Evolutionary conservation across 2,329 filamentous ascomycete species (phyloP).

Genomic region (Kalmusia sp.): DNA sequence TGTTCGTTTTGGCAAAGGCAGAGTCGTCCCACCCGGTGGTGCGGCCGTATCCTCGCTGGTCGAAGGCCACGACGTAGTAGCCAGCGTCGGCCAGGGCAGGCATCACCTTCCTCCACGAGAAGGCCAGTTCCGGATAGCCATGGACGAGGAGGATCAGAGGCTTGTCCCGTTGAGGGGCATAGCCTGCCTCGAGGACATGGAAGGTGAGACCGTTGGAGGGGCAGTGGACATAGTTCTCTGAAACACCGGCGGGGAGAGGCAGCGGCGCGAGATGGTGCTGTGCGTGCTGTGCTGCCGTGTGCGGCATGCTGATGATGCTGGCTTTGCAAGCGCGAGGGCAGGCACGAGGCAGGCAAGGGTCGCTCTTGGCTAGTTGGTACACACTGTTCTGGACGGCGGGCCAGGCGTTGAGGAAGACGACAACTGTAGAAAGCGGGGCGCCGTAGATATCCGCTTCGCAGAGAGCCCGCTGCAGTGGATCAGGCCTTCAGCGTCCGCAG

Average conservation of each 20-base stretch:
- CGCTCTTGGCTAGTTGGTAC: neutral
- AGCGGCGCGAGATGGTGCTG: slow-evolving; percentile 49
- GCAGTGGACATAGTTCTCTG: slow-evolving; percentile 64
- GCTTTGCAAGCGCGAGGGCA: too few relatives aligned
- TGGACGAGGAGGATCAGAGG: slow-evolving; percentile 69
- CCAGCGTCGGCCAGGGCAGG: slow-evolving; percentile 64
- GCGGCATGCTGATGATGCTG: slow-evolving; percentile 3
- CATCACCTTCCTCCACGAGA: slow-evolving; percentile 72
- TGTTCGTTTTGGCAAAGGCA: slow-evolving; percentile 59
- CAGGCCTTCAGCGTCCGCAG: neutral
- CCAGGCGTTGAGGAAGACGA: neutral
- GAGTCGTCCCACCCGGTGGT: slow-evolving; percentile 67
- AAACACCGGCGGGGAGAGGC: slow-evolving; percentile 63
- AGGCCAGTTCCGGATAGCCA: slow-evolving; percentile 73
- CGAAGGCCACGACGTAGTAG: slow-evolving; percentile 71
- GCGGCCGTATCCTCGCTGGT: slow-evolving; percentile 72
- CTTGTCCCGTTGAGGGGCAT: slow-evolving; percentile 44
- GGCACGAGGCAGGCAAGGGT: neutral
- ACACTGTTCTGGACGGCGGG: slow-evolving; percentile 1
- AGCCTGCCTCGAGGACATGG: slow-evolving; percentile 66
- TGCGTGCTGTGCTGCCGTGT: slow-evolving; percentile 4
- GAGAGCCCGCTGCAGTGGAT: neutral
- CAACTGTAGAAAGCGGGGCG: neutral
- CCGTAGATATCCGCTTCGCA: neutral
- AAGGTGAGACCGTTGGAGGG: slow-evolving; percentile 63